These are phyloP conservation scores for Vachellia collinsii DNA, from an alignment of 306 rosid species.

Conservation along the genomic window DNA sequence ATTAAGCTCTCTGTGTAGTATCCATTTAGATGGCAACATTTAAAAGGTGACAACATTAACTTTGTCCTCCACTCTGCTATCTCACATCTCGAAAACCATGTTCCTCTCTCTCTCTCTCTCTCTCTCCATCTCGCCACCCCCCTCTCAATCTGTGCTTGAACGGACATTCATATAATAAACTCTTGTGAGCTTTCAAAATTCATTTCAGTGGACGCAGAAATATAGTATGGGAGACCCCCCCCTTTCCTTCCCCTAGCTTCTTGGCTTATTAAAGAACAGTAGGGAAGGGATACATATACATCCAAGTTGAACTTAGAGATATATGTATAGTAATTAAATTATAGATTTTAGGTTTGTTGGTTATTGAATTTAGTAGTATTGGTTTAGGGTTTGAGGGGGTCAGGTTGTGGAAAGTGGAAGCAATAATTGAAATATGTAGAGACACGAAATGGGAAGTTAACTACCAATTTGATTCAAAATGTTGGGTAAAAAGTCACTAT, in stretches of 20 bases:
- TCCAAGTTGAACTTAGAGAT: conserved; percentile 26
- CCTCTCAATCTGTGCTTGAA: no score
- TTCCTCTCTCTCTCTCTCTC: background rate
- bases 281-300: background rate
- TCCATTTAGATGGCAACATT: conserved; percentile 48
- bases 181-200: conserved; percentile 34
- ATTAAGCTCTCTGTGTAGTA: conserved; percentile 12
- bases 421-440: conserved; percentile 39
- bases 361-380: conserved; percentile 14
- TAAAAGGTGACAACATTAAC: conserved; percentile 52
- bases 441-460: conserved; percentile 33
- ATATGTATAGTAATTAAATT: background rate
- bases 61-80: conserved; percentile 47
- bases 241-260: background rate
- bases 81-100: conserved; percentile 42
- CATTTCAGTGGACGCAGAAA: conserved; percentile 28
- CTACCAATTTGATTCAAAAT: conserved; percentile 31
- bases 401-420: background rate
- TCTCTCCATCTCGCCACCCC: no score
- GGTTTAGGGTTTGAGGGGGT: conserved; percentile 15
- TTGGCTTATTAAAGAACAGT: conserved; percentile 4
- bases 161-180: conserved; percentile 9
- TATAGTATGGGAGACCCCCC: conserved; percentile 21
- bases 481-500: conserved; percentile 31
- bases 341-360: conserved; percentile 20